Evolutionary conservation across 495 filamentous ascomycete genomes (phyloP), one percentile per base, ranked within the genome.

Genomic region (Schizothecium vesticola): DNA sequence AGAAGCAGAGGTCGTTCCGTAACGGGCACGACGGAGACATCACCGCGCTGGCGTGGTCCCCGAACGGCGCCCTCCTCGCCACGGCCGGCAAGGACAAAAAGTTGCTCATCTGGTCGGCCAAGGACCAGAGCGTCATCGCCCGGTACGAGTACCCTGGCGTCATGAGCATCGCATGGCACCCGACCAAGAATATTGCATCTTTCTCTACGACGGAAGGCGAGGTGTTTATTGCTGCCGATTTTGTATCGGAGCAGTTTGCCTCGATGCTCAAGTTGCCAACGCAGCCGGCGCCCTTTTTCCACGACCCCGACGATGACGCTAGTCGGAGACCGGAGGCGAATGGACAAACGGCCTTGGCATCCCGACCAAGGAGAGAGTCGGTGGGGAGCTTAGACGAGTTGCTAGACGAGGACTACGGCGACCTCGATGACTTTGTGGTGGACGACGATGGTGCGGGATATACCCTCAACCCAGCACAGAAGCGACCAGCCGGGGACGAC

Each of bases 401-500:
- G 26, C 78, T 92, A 61, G 83, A 81, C 24, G 79, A 79, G 8
- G 80, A 90, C 71, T 91, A 90, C 71, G 78, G 86, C n/a, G 86
- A 84, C 51, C 79, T 79, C 5, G 82, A 90, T 33, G 93, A 91
- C 72, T 99, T 97, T 74, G 90, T 99, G 2, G 89, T 91, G 1
- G 94, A 99, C 77, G 95, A 99, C 71, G 95, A 99, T 73, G 93
- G 92, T n/a, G 93, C 91, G 22, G 95, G 94, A 33, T 96, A 97
- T 77, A 83, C 88, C 4, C 85, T 91, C 12, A 95, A 92, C 72
- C 79, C 74, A 7, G 84, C 86, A 72, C 81, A 83, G 29, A 97
- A 97, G 73, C 89, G 94, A 26, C 56, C 83, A 3, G 86, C 85
- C 71, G 85, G 80, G 16, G 81, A 81, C 29, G 71, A 80, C 24